Evolutionary conservation across 108 stramenopile species (phyloP).

Genomic region (Nannochloropsis gaditana): DNA sequence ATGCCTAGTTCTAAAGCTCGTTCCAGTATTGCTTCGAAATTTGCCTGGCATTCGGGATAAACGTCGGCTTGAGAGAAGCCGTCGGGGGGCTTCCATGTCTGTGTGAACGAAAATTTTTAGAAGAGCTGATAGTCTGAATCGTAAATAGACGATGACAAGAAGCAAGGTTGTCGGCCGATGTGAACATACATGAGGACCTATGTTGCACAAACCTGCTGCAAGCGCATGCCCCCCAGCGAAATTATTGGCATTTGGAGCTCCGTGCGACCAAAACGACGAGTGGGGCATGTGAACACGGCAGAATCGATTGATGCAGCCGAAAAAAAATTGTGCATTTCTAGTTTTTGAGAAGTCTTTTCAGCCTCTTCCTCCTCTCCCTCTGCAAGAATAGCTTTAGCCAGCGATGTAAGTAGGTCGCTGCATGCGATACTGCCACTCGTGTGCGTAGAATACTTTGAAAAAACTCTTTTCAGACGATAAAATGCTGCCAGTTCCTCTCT

Average conservation of each 20-base stretch:
- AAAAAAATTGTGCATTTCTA: neutral
- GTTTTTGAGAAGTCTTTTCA: neutral
- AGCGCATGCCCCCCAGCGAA: constrained; percentile 81
- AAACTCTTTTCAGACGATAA: neutral
- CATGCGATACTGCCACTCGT: neutral
- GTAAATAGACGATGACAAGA: neutral
- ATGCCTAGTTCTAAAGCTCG: constrained; percentile 67
- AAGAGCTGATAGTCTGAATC: constrained; percentile 9
- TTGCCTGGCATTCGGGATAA: constrained; percentile 62
- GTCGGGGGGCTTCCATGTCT: neutral
- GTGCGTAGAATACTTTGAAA: neutral
- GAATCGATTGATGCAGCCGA: neutral
- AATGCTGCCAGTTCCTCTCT: neutral
- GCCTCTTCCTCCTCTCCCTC: neutral
- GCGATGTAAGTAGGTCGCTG: neutral
- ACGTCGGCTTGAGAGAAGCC: neutral
- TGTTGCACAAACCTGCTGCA: constrained; percentile 72
- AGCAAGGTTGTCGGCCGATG: too few species aligned
- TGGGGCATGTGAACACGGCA: neutral
- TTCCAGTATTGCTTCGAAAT: constrained; percentile 61
- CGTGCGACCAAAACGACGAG: constrained; percentile 68
- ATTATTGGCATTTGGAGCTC: constrained; percentile 73
- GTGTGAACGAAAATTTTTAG: neutral
- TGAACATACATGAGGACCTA: neutral
- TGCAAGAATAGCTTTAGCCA: constrained; percentile 9